Evolutionary conservation across 2,329 filamentous ascomycete species (phyloP), one percentile per base, ranked within the genome.

Genomic region (Colletotrichum theobromicola): DNA sequence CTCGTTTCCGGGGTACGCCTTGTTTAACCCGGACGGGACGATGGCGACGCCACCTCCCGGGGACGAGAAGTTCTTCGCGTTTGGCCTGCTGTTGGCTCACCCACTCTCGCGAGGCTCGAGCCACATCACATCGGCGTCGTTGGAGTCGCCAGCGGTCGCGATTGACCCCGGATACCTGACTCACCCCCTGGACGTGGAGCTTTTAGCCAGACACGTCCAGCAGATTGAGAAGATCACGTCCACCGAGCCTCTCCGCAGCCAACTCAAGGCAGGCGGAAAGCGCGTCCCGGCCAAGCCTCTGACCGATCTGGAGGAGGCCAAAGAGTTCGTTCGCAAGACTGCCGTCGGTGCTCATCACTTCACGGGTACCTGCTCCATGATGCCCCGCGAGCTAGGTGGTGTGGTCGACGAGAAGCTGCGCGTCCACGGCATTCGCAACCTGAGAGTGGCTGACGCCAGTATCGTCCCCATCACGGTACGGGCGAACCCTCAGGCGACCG

Each of bases 21-120:
- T 75, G 72, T 76, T 76, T 30, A 42, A 65, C 46, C 61, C 65
- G 21, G 72, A 76, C 60, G 75, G 75, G 10, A 64, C 50, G 26
- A 76, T 74, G 73, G 75, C 67, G 16, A 32, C 73, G 8, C 70
- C 75, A 7, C 75, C 77, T 28, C 21, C 73, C 26, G 76, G 71
- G 21, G 64, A 75, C 12, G 69, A 75, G 28, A 78, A 92, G 77
- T 90, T 89, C 79, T 85, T 91, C 65, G 88, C 90, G 16, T 84
- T 89, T 73, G 88, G 89, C 75, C 86, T 88, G 0, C 90, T 91
- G 75, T 89, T 92, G 32, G 89, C 90, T 64, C 92, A 93, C 68
- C 91, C 92, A 0, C 88, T 91, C 77, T 90, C 89, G 3, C 87
- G 90, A 1, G 92, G 92, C 8, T 85, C 86, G 42, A 88, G 91